phyloP scores from a whole-genome alignment of 2,329 filamentous ascomycete genomes.

The Diatrype stigma region DNA sequence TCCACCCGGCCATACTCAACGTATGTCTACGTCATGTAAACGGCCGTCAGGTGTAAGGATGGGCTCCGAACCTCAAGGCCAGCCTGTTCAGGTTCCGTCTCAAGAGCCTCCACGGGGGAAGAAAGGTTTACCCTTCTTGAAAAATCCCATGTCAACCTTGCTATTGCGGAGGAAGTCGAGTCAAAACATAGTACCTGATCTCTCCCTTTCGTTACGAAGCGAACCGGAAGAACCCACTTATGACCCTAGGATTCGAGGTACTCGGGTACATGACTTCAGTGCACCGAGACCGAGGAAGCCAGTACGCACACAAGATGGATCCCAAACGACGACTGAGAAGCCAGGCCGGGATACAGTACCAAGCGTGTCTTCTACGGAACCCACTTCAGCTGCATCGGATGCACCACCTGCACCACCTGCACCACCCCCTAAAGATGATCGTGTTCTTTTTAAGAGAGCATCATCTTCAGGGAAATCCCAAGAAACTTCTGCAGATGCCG shows the following conservation, averaged over 20 bases:
- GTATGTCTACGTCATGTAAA: slow-evolving; percentile 32
- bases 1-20: slow-evolving; percentile 43
- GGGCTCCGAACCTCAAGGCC: slow-evolving; percentile 31
- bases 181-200: slow-evolving; percentile 40
- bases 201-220: slow-evolving; percentile 36
- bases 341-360: slow-evolving; percentile 14
- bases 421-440: slow-evolving; percentile 33
- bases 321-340: slow-evolving; percentile 13
- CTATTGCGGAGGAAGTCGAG: slow-evolving; percentile 53
- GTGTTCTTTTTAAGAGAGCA: slow-evolving; percentile 20
- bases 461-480: slow-evolving; percentile 32
- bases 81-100: slow-evolving; percentile 25
- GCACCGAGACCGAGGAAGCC: slow-evolving; percentile 49
- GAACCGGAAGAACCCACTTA: slow-evolving; percentile 45
- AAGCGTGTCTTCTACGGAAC: slow-evolving; percentile 11
- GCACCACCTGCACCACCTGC: slow-evolving; percentile 35
- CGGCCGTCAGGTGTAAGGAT: slow-evolving; percentile 39
- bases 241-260: slow-evolving; percentile 62
- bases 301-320: slow-evolving; percentile 26
- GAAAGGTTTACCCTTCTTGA: slow-evolving; percentile 54
- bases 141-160: slow-evolving; percentile 56
- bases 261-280: slow-evolving; percentile 62
- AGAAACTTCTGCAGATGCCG: slow-evolving; percentile 22
- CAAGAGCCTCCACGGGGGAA: slow-evolving; percentile 43
- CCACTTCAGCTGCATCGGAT: slow-evolving; percentile 7